These are phyloP conservation scores for Ambrosiella beaveri DNA, from an alignment of 2,329 filamentous ascomycete genomes.

Conservation along the genomic window DNA sequence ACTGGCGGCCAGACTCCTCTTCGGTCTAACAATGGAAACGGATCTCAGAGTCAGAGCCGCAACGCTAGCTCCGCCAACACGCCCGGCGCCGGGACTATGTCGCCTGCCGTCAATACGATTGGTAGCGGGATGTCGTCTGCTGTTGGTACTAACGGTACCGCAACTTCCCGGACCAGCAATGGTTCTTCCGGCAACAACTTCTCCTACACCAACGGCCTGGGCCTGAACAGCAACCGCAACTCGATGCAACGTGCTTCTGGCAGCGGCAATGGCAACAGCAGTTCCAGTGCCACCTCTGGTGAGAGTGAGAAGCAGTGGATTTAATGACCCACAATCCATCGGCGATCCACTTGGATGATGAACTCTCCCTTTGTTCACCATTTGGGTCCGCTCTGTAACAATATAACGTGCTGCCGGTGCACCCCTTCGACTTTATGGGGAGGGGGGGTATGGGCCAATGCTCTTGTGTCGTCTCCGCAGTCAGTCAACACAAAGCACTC, in stretches of 20 bases:
- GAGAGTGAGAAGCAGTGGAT: constrained; percentile 24
- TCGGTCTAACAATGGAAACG: constrained; percentile 15
- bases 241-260: neutral
- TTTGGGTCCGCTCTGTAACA: constrained; percentile 9
- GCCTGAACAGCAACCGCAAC: neutral
- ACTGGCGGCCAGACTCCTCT: constrained; percentile 37
- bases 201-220: constrained; percentile 11
- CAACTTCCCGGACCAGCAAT: constrained; percentile 8
- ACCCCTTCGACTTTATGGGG: constrained; percentile 9
- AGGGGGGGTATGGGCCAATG: neutral
- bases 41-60: constrained; percentile 13
- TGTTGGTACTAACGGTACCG: constrained; percentile 6
- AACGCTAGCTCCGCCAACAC: constrained; percentile 3
- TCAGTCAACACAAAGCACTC: too few species aligned
- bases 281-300: constrained; percentile 1
- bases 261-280: constrained; percentile 7
- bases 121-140: constrained; percentile 7
- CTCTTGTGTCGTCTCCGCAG: too few species aligned
- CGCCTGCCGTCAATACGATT: constrained; percentile 7
- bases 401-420: constrained; percentile 9
- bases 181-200: neutral
- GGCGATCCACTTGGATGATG: neutral
- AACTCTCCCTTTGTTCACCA: constrained; percentile 5
- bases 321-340: constrained; percentile 18
- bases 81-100: constrained; percentile 7